These are phyloP conservation scores for Zygosaccharomyces pseudobailii DNA, from an alignment of 1,139 yeast genomes.

Conservation along the genomic window DNA sequence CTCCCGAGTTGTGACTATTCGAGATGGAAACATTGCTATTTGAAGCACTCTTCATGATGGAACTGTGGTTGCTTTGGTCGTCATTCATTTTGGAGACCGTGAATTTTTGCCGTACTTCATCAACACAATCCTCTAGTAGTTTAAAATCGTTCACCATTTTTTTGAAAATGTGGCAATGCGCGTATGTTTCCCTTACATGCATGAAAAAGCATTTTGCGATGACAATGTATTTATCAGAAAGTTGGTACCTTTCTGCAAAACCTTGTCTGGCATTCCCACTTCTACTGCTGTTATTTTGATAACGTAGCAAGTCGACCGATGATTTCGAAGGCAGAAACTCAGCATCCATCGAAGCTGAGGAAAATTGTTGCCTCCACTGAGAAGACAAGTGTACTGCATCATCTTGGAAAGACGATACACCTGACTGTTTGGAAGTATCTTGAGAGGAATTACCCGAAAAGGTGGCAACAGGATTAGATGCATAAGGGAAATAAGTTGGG, in stretches of 20 bases:
- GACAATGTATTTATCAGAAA: conserved; percentile 28
- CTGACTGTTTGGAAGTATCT: background rate
- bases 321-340: conserved; percentile 19
- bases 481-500: conserved; percentile 11
- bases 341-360: background rate
- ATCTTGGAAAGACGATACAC: background rate
- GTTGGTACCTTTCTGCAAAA: conserved; percentile 30
- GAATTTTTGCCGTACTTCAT: conserved; percentile 5
- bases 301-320: conserved; percentile 19
- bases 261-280: conserved; percentile 19
- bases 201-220: conserved; percentile 30
- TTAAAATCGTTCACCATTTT: conserved; percentile 26
- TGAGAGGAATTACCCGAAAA: background rate
- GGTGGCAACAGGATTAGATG: background rate
- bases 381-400: background rate
- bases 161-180: conserved; percentile 28
- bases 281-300: conserved; percentile 9
- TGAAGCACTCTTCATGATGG: background rate
- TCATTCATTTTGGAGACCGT: background rate
- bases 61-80: background rate
- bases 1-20: conserved; percentile 2
- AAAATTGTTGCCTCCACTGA: background rate
- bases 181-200: conserved; percentile 22
- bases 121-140: conserved; percentile 19
- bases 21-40: conserved; percentile 1